Base-by-base conservation (phyloP, 768 basidiomycete species). In the Leccinum boreale region DNA sequence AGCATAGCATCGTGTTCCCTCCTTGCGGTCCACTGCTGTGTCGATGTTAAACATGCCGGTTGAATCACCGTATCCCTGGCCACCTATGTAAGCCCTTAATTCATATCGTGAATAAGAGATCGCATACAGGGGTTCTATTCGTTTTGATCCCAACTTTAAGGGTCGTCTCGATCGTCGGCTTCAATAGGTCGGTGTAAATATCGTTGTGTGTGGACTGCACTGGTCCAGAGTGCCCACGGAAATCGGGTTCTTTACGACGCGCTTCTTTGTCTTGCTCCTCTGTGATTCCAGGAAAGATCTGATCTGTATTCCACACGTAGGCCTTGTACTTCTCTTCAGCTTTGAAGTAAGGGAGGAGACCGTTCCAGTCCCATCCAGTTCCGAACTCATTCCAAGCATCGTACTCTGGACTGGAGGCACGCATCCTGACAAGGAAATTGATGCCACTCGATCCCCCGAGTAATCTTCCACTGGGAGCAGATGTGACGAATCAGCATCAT, bases 361-460 rank as follows among this genome's bases (percentile, higher is more conserved):
- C 23, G 23, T 57, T 17, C 64, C 64, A 65, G 48, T 48, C 29
- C 64, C 64, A 66, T 33, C 64, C 64, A 17, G 11, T 3, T 39
- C 61, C 64, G 3, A 65, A 66, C 8, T 55, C 57, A 9, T 57
- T 46, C 64, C 64, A 65, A 26, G 57, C 54, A 29, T 65, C 64
- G n/a, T 65, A 66, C 47, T 66, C 64, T 3, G 55, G 35, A 23
- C 57, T 35, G 7, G 64, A 66, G 21, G 57, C 64, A 50, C 64
- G 64, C 60, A 65, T 66, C 36, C 60, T 66, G 21, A 36, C 61
- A 21, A 65, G 57, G 15, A 4, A 57, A 42, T 65, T 65, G 42
- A 65, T 65, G 15, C 50, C 64, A 50, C 64, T 65, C 8, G 64
- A 62, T 39, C 64, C 64, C 33, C 64, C 64, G 4, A 65, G 60